Evolutionary conservation across 2,329 filamentous ascomycete genomes (phyloP), one percentile per base, ranked within the genome.

Genomic region (Pseudopyrenochaeta lycopersici): DNA sequence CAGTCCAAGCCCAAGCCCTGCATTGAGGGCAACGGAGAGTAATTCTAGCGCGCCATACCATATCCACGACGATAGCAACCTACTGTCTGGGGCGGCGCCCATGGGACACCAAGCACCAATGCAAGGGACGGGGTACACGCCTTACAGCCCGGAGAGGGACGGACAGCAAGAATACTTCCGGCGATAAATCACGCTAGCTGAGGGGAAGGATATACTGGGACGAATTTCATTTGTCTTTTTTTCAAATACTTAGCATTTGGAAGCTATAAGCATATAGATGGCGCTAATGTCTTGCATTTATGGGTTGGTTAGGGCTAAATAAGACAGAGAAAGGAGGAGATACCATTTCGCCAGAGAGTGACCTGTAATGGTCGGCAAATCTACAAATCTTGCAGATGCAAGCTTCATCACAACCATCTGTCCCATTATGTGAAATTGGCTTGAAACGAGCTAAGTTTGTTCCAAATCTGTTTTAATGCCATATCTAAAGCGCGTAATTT

Each of bases 1-100:
- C 31, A 79, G 76, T 27, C 78, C 79, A 0, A 73, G 72, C 27
- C 74, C 75, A 1, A 66, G 68, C 10, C 52, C 60, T 0, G 55
- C 54, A 15, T 46, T 71, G 11, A 56, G 63, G n/a, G 50, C 60
- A 1, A 41, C 62, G 15, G 62, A 66, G 10, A 68, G 63, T 48
- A 66, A 63, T n/a, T 43, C 62, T 21, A 64, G 52, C 41, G 51
- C 54, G 11, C 66, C 60, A 1, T 73, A 72, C 33, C 64, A 69
- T 27, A 36, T 62, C 3, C 51, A 51, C 6, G 69, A 73, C 10
- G 57, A 73, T 17, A 56, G 56, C 3, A 58, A 62, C 27, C 41
- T 76, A n/a, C 52, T 75, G 7, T 40, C 52, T 10, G 49, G 58
- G 7, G 73, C 72, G n/a, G 72, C 72, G 45, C 73, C 73, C 0